Evolutionary conservation across 345 rosid genomes (phyloP), one percentile per base, ranked within the genome.

Genomic region (Acer saccharum): DNA sequence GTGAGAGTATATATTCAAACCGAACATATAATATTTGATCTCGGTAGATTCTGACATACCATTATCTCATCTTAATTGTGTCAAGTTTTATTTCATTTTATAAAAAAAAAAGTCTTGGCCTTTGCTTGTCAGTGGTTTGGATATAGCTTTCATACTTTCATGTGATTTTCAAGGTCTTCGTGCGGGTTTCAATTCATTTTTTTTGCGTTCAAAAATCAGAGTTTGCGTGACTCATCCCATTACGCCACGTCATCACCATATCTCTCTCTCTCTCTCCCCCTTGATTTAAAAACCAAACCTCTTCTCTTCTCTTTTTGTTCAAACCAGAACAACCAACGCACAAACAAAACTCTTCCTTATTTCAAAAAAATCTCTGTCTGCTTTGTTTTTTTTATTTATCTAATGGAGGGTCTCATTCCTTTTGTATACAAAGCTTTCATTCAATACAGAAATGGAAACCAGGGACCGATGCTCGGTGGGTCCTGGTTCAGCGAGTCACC

Each of bases 321-420:
- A 54, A 54, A 14, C 18, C 58, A 14, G 17, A 4, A 54, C 58
- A 54, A 16, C 58, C 58, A 54, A 54, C 18, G 4, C 7, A 54
- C 4, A 50, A 3, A 13, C 39, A 35, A 2, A 50, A 13, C 18
- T 50, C 5, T 13, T 50, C 39, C 39, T 35, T 35, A 6, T 35
- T 35, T 3, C 18, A 50, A 0, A 0, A 60, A 18, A 20, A 3
- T 67, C 54, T 66, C 41, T 78, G 29, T 81, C 74, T 78, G 74
- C 72, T 69, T 84, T 70, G 3, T 6, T 76, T 75, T 69, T 69
- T 82, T 70, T 7, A 12, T 25, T 10, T 27, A 12, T 65, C 46
- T 43, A 75, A 95, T 95, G 99, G 99, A 95, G 76, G 97, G 97
- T 77, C 83, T 92, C 0, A 90, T 92, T 74, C 97, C 97, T 52